A percentile compares a stretch with the other conserved stretches of the same genome.
phyloP scores from a whole-genome alignment of 495 filamentous ascomycete species.

The Aspergillus hancockii region DNA sequence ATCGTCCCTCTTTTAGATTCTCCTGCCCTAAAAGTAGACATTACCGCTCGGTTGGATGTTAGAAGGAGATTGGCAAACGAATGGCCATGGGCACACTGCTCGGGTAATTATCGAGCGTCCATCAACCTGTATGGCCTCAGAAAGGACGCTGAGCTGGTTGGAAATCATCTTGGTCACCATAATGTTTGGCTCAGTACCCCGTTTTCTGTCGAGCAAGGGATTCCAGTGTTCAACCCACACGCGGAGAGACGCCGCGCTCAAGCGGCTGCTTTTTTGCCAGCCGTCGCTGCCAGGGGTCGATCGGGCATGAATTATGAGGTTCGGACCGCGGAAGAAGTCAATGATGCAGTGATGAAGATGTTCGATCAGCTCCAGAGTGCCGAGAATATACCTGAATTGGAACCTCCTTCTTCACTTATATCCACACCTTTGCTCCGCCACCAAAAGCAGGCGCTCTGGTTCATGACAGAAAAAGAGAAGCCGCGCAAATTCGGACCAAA shows the following conservation, averaged over 20 bases:
- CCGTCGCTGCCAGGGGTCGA: constrained; percentile 27
- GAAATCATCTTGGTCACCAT: constrained; percentile 61
- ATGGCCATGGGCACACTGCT: constrained; percentile 53
- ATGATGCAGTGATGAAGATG: constrained; percentile 78
- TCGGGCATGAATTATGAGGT: constrained; percentile 47
- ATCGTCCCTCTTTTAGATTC: constrained; percentile 73
- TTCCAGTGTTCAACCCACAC: constrained; percentile 71
- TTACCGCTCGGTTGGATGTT: constrained; percentile 64
- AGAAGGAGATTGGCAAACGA: constrained; percentile 60
- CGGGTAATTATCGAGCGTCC: constrained; percentile 55
- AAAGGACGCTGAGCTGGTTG: constrained; percentile 61
- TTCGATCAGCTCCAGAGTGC: constrained; percentile 77
- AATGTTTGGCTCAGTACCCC: constrained; percentile 67
- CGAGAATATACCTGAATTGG: constrained; percentile 76
- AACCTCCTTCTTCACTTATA: constrained; percentile 57
- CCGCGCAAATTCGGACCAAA: constrained; percentile 54
- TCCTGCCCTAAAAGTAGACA: constrained; percentile 56
- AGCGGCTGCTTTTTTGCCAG: constrained; percentile 22
- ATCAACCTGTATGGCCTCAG: constrained; percentile 81
- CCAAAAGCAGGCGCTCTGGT: constrained; percentile 88
- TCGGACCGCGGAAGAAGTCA: constrained; percentile 80
- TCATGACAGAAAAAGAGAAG: constrained; percentile 81
- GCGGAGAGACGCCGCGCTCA: constrained; percentile 44
- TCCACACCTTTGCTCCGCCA: constrained; percentile 75
- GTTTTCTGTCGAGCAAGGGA: constrained; percentile 60